Evolutionary conservation across 2,329 filamentous ascomycete species (phyloP).

Genomic region (Aspergillus fijiensis): DNA sequence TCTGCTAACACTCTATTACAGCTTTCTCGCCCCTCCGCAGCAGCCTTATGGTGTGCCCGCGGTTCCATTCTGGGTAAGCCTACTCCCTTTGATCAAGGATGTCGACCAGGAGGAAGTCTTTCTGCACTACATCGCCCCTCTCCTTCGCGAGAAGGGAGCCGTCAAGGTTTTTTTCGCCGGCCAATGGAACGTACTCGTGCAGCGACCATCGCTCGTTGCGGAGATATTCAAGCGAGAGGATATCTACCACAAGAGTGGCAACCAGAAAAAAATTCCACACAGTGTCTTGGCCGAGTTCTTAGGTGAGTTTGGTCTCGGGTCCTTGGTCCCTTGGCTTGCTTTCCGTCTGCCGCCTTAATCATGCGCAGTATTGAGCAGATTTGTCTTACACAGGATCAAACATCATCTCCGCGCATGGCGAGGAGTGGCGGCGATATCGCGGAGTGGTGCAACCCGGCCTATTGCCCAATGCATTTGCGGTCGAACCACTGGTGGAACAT

Average conservation of each 20-base stretch:
- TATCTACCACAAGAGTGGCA: conserved; percentile 21
- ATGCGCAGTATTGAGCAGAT: neutral
- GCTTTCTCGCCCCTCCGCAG: neutral
- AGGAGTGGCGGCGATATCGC: conserved; percentile 33
- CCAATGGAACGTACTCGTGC: too few species aligned
- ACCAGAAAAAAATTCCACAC: conserved; percentile 34
- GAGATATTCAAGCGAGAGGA: conserved; percentile 30
- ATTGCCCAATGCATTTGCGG: conserved; percentile 17
- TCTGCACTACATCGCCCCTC: neutral
- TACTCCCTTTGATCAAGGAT: neutral
- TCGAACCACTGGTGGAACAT: too few species aligned
- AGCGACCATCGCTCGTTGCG: conserved; percentile 1
- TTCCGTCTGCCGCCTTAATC: neutral
- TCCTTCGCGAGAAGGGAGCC: conserved; percentile 28
- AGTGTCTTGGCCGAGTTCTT: conserved; percentile 33
- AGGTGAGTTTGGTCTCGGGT: conserved; percentile 32
- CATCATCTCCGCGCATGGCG: conserved; percentile 36
- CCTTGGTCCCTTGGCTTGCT: too few species aligned
- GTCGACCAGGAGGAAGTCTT: too few species aligned
- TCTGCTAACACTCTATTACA: neutral
- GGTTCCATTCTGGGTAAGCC: neutral
- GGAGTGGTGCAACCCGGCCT: conserved; percentile 34
- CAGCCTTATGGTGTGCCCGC: neutral
- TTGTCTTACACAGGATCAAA: conserved; percentile 30
- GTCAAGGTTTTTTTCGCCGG: conserved; percentile 48